These are phyloP conservation scores for Coniophora puteana DNA, from an alignment of 1,284 basidiomycete species.

Conservation along the genomic window DNA sequence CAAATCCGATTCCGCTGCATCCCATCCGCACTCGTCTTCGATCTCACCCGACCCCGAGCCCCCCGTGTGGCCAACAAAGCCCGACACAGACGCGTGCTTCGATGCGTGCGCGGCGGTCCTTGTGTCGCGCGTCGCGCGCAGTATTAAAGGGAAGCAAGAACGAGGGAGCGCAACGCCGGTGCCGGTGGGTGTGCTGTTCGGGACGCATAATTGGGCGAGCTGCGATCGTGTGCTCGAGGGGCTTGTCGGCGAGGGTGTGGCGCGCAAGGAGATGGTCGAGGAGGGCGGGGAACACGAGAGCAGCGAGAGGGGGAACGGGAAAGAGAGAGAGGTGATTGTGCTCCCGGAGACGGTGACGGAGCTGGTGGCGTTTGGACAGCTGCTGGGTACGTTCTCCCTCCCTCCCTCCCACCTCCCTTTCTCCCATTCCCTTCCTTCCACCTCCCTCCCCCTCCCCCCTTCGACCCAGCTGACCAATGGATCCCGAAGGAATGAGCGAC, in stretches of 20 bases:
- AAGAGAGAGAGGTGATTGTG: too few relatives aligned
- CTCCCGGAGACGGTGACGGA: slow-evolving; percentile 52
- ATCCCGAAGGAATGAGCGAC: slow-evolving; percentile 69
- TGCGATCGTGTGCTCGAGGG: slow-evolving; percentile 56
- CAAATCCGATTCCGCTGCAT: too few relatives aligned
- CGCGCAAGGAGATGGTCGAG: too few relatives aligned
- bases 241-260: slow-evolving; percentile 60
- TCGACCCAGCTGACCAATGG: too few relatives aligned
- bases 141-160: slow-evolving; percentile 36
- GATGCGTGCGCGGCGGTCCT: slow-evolving; percentile 61
- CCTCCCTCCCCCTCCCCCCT: too few relatives aligned
- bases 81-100: slow-evolving; percentile 77
- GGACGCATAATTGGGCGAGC: slow-evolving; percentile 77
- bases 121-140: slow-evolving; percentile 49
- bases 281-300: slow-evolving; percentile 20
- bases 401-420: not conserved
- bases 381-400: slow-evolving; percentile 64
- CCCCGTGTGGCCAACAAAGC: slow-evolving; percentile 63
- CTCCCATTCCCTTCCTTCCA: too few relatives aligned
- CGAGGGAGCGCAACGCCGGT: not conserved
- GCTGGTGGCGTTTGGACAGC: slow-evolving; percentile 71
- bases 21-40: slow-evolving; percentile 11
- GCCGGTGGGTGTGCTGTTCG: slow-evolving; percentile 49
- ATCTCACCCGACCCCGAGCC: slow-evolving; percentile 52
- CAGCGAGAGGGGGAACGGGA: slow-evolving; percentile 27